These are phyloP conservation scores for Alternaria gaisen DNA, from an alignment of 2,329 filamentous ascomycete species.

Conservation along the genomic window DNA sequence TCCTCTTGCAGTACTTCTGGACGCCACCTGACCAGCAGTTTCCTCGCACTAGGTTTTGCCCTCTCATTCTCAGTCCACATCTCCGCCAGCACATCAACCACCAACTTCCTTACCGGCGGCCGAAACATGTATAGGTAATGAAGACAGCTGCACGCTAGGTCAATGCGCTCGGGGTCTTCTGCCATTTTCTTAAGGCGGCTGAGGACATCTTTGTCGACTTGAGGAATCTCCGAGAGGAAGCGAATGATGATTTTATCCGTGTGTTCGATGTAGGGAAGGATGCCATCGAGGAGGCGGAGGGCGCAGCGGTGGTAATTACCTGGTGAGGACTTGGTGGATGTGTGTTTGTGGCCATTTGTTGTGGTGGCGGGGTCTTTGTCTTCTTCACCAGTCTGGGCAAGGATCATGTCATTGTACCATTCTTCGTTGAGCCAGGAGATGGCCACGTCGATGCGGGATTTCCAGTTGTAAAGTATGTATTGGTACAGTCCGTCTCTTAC, in stretches of 20 bases:
- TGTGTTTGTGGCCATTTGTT: constrained; percentile 51
- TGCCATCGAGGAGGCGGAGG: constrained; percentile 83
- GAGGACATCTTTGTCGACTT: constrained; percentile 76
- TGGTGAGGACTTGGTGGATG: constrained; percentile 37
- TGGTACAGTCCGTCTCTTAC: constrained; percentile 84
- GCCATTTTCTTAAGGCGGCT: constrained; percentile 72
- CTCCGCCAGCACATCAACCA: constrained; percentile 66
- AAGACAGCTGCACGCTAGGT: constrained; percentile 65
- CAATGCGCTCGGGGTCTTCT: constrained; percentile 69
- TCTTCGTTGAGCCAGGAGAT: constrained; percentile 96
- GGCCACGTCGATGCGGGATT: constrained; percentile 85
- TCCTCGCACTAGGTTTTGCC: constrained; percentile 59
- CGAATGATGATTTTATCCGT: constrained; percentile 90
- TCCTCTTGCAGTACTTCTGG: constrained; percentile 56
- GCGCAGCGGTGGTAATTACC: constrained; percentile 81
- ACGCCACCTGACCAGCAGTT: constrained; percentile 65
- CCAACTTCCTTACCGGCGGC: constrained; percentile 66
- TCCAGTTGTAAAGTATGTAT: constrained; percentile 92
- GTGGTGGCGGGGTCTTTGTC: constrained; percentile 22
- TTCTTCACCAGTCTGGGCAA: constrained; percentile 49
- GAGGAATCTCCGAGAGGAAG: constrained; percentile 90
- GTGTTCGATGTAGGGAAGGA: constrained; percentile 88
- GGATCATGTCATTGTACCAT: constrained; percentile 89
- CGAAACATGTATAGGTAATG: constrained; percentile 61
- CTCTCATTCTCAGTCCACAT: constrained; percentile 62